Base-by-base conservation (phyloP, 176 grass and related monocot species). In the Eragrostis curvula region DNA sequence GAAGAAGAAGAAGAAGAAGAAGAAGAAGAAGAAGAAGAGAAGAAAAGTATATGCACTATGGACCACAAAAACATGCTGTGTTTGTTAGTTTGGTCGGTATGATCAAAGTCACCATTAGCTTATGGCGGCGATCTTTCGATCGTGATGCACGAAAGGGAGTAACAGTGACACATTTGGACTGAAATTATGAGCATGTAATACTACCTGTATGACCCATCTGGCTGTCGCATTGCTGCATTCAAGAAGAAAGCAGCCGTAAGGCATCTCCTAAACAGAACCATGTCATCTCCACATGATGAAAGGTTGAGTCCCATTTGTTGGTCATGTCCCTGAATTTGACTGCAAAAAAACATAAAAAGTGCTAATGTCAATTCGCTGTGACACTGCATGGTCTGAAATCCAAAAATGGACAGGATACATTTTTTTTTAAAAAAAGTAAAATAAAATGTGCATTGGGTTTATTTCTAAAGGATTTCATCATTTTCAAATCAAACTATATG, bases 311-410 rank as follows among this genome's bases (percentile, higher is more conserved):
- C 96, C 96, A 98, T 98, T 64, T 95, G 88, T 75, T 90, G 79
- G 43, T 81, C 87, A 83, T 93, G 92, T 29, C 92, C 92, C 81
- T 95, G 77, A 66, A 98, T 95, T 95, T 95, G 96, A 58, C 96
- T 95, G 66, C 41, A 85, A 47, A 9, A 81, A 82, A 68, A 83
- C 66, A 72, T n/a, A 72, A 86, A 36, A 69, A 72, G 23, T 20
- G 9, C 39, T 24, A 21, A 68, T 59, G 71, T 81, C 53, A 91
- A 51, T 18, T 64, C 21, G 15, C 63, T 61, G 24, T 61, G 58
- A 61, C 58, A 61, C 12, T 42, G 16, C 20, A 78, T 55, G 56
- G 24, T 63, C n/a, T 49, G 13, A 85, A 78, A 58, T 74, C 14
- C 46, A 45, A 49, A 63, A 69, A 59, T 24, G 13, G 23, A 45